These are phyloP conservation scores for Purpureocillium takamizusanense DNA, from an alignment of 2,329 filamentous ascomycete genomes.

Conservation along the genomic window DNA sequence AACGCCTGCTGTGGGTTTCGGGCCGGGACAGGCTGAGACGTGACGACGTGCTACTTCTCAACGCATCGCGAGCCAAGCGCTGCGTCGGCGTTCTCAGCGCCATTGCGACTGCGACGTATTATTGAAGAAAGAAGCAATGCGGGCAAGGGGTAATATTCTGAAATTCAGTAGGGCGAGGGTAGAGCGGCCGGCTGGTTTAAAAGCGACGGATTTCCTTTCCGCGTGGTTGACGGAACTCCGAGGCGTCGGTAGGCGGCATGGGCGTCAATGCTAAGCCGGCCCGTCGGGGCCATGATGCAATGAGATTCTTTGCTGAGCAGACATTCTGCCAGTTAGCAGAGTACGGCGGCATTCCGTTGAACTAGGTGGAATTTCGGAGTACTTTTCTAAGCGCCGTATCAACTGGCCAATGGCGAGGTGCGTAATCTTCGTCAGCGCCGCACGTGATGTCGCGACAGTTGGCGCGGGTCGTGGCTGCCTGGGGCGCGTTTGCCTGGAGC, in stretches of 20 bases:
- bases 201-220: no score
- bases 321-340: neutral
- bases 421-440: conserved; percentile 9
- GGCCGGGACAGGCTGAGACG: conserved; percentile 19
- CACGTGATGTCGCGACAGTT: conserved; percentile 22
- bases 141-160: no score
- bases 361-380: no score
- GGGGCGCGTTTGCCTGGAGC: conserved; percentile 22
- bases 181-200: no score
- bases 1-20: conserved; percentile 18
- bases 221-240: no score
- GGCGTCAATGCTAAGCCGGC: neutral
- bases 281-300: neutral
- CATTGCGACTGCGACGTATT: conserved; percentile 14
- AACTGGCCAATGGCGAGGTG: conserved; percentile 15
- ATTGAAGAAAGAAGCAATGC: neutral
- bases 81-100: conserved; percentile 19
- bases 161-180: no score
- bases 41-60: conserved; percentile 13
- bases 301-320: no score
- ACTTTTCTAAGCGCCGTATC: conserved; percentile 2
- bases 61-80: conserved; percentile 18
- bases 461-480: conserved; percentile 10
- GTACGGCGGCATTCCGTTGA: no score
- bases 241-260: no score